Percentiles rank a stretch among this genome's conserved stretches.
These are phyloP conservation scores for Tuber aestivum DNA, from an alignment of 495 filamentous ascomycete species.

Conservation along the genomic window DNA sequence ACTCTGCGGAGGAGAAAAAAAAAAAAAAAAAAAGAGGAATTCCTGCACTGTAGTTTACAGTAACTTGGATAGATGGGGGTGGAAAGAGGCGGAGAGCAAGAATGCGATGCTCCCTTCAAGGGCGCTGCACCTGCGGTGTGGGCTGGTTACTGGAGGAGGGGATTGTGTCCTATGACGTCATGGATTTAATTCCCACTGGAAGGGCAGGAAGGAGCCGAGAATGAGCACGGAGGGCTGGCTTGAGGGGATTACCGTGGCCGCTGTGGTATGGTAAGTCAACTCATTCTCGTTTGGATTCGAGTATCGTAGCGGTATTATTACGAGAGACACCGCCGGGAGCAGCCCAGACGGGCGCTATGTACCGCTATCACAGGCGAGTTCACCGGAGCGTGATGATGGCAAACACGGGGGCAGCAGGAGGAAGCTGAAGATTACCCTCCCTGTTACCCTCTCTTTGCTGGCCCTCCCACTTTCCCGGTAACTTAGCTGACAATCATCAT, in stretches of 20 bases:
- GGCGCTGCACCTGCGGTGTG: neutral
- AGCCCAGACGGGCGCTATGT: neutral
- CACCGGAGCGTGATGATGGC: neutral
- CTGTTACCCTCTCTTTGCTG: neutral
- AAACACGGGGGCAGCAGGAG: neutral
- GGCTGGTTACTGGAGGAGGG: neutral
- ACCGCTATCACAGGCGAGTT: neutral
- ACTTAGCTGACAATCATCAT: neutral
- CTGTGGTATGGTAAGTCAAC: neutral
- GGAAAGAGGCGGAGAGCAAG: neutral
- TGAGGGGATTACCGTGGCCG: neutral
- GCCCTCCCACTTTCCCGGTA: neutral
- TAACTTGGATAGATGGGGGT: neutral
- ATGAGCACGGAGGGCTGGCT: neutral
- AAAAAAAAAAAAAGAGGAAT: neutral
- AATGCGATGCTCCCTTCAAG: neutral
- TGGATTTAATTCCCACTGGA: neutral
- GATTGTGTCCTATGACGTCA: conserved; percentile 1
- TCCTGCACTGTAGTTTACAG: neutral
- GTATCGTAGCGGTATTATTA: neutral
- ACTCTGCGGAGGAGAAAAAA: neutral
- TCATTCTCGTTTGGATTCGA: neutral
- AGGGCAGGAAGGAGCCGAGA: neutral
- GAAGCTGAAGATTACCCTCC: neutral
- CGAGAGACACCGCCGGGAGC: neutral